These are phyloP conservation scores for Wilcoxina mikolae DNA, from an alignment of 495 filamentous ascomycete species.

Conservation along the genomic window DNA sequence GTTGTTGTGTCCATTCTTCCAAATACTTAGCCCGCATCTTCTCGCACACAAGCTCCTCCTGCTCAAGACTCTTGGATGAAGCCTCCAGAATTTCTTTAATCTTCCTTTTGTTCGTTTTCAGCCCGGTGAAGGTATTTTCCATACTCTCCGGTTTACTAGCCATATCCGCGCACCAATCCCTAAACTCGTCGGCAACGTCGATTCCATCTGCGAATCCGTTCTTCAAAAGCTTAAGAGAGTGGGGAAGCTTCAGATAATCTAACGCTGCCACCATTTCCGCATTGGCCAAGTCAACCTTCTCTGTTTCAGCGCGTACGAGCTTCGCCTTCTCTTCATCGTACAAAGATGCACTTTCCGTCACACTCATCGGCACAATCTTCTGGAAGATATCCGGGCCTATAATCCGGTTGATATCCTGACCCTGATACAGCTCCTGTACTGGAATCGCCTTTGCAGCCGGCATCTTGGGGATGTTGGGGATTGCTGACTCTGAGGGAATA, in stretches of 20 bases:
- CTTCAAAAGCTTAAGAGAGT: conserved; percentile 78
- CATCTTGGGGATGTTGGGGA: conserved; percentile 72
- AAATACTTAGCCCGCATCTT: conserved; percentile 99
- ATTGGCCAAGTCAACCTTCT: conserved; percentile 78
- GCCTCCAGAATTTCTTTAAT: conserved; percentile 57
- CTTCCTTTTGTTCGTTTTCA: conserved; percentile 61
- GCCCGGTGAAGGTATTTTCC: conserved; percentile 53
- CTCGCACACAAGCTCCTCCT: conserved; percentile 95
- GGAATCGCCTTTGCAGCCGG: conserved; percentile 97
- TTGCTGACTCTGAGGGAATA: conserved; percentile 66
- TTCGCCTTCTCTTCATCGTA: conserved; percentile 99
- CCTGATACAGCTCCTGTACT: conserved; percentile 89
- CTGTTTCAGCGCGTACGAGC: conserved; percentile 80
- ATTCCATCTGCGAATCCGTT: conserved; percentile 85
- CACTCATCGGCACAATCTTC: conserved; percentile 88
- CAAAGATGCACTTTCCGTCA: conserved; percentile 89
- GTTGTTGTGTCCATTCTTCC: conserved; percentile 90
- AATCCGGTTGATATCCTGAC: conserved; percentile 90
- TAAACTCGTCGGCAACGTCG: conserved; percentile 77
- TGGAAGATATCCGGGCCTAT: conserved; percentile 96
- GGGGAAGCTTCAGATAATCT: conserved; percentile 83
- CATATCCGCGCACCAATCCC: conserved; percentile 83
- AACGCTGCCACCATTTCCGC: conserved; percentile 90
- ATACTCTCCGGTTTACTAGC: conserved; percentile 60
- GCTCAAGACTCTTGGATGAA: conserved; percentile 73